Base-by-base conservation (phyloP, 2,329 filamentous ascomycete genomes). In the Thyridium curvatum region DNA sequence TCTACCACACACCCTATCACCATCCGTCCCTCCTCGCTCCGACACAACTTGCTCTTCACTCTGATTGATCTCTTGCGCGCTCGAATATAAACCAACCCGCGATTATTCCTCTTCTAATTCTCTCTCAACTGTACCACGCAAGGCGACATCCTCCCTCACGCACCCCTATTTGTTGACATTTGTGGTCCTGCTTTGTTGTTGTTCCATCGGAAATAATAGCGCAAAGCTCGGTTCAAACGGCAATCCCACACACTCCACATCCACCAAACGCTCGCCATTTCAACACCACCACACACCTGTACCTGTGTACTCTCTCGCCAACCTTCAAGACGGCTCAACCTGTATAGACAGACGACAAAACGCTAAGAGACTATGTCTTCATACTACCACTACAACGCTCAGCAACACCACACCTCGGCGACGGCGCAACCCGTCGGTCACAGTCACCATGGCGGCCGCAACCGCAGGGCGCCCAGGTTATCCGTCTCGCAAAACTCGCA, bases 381-480 rank as follows among this genome's bases (percentile, higher is more conserved):
- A 57, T 82, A 79, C 64, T 81, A 79, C 58, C 71, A 76, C 56
- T 80, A 71, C 65, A 72, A 72, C 59, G 61, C 72, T 46, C 77
- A 75, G 49, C 73, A 73, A 52, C 71, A 78, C 50, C 67, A 70
- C 46, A 72, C 74, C 43, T 69, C 80, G 35, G 64, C 69, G 46
- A 63, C 69, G 40, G 65, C 72, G 41, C 71, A 69, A 52, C 69
- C 65, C 32, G 63, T 74, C 54, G 74, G 82, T 47, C 85, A 93
- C 68, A 84, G 77, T 63, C 84, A 91, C 66, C 85, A 93, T 62
- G 83, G 80, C 55, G 84, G 86, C 54, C 87, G 91, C 55, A 90
- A 86, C 61, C 84, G 91, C 56, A 79, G 91, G 58, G 86, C 84
- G 32, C 86, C 89, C 44, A 80, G 90, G 53, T 72, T 93, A 52